Base-by-base conservation (phyloP, 495 filamentous ascomycete genomes). In the Pseudotulostoma volvatum region DNA sequence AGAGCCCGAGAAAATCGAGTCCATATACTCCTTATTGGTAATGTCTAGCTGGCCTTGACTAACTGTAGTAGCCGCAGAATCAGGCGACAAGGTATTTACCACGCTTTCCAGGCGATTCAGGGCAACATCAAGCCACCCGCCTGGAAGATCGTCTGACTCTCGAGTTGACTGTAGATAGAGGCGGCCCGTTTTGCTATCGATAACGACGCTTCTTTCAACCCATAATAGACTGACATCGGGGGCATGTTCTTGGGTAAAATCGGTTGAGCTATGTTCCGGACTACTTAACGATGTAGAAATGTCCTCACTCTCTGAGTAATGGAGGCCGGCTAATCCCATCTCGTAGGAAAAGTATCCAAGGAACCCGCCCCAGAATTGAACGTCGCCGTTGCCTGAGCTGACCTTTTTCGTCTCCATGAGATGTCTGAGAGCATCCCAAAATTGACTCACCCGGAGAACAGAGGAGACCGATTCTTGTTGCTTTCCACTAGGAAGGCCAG, bases 311-410 rank as follows among this genome's bases (percentile, higher is more conserved):
- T 33, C 40, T 42, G 47, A 55, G 28, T 45, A 51, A 38, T 59
- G 60, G 36, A 67, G 56, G 34, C 61, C 57, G 7, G 61, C 54
- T 0, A 95, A 63, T 0, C 86, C 84, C 35, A 85, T 68, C 51
- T 97, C 88, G 44, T 95, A 95, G 1, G 82, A 84, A 33, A 86
- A 79, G 49, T 80, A 93, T 0, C 90, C 90, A 55, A 95, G 71
- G 35, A 95, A 76, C 0, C 88, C 88, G 32, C 87, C 88, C 62
- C 84, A 77, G 49, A 97, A 97, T 1, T 66, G 87, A 31, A 60
- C 56, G 23, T 55, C 51, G 0, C 45, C 43, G 31, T 57, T 50
- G 2, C 61, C 69, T 16, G 61, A 52, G 3, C 43, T 55, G 15
- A 69, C 61, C 38, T 54, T 64, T 32, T 60, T 64, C 39, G 59